Evolutionary conservation across 2,329 filamentous ascomycete species (phyloP), one percentile per base, ranked within the genome.

Genomic region (Rutstroemia sp.): DNA sequence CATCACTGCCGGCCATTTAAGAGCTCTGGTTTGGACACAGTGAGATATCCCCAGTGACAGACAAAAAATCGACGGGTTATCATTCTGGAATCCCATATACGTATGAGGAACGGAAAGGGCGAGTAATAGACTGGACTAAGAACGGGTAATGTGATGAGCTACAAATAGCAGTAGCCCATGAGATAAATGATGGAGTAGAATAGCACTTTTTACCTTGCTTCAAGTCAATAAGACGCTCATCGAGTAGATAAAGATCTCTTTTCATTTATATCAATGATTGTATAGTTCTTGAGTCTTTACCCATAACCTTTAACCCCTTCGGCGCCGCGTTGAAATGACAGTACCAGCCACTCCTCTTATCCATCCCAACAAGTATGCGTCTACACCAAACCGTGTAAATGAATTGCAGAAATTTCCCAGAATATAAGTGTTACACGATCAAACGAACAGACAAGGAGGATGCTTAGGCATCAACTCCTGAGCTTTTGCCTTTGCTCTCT

Each of bases 401-500:
- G 38, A 41, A 41, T 9, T 41, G 38, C 5, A 41, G 17, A 48
- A 34, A 41, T 9, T n/a, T 45, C 23, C 45, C 34, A 48, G 39
- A 27, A 37, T 48, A 25, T 19, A 54, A 48, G 12, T 41, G 14
- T 38, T 21, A 41, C 25, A 41, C 5, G 16, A n/a, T 5, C 38
- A 50, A 17, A 30, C 14, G 7, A 14, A 16, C 10, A 21, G 34
- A 19, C 17, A 17, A 55, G 25, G 30, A 51, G 23, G 44, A 27
- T 21, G 44, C 38, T 30, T 48, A 60, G 47, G 48, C 39, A 58
- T 63, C 62, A 44, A 64, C 41, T 21, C 61, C 57, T 16, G 62
- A 61, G 39, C 62, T 64, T 52, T 52, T 63, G 2, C 59, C 62
- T 14, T 57, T 54, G 48, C 61, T 57, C 2, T 48, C 52, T 19